These are phyloP conservation scores for Aspergillus nidulans DNA, from an alignment of 495 filamentous ascomycete genomes.

Conservation along the genomic window DNA sequence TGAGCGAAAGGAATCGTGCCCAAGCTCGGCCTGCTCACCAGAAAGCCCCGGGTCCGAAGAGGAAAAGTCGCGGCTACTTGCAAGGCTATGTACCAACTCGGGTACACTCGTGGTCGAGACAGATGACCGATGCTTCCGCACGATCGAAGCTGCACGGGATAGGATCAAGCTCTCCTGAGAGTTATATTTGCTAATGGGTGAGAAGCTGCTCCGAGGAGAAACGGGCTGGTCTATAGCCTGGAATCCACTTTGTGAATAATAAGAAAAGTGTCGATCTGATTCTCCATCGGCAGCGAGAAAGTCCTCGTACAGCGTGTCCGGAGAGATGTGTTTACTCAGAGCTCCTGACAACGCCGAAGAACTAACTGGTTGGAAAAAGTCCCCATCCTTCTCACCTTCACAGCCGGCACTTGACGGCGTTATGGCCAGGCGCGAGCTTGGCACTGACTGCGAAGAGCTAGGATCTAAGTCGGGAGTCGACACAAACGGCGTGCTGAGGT, in stretches of 20 bases:
- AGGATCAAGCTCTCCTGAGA: slow-evolving; percentile 54
- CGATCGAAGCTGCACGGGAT: slow-evolving; percentile 44
- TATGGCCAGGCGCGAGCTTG: slow-evolving; percentile 28
- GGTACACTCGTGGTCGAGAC: slow-evolving; percentile 54
- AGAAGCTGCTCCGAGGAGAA: slow-evolving; percentile 49
- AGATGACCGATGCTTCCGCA: slow-evolving; percentile 51
- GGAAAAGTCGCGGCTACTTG: slow-evolving; percentile 43
- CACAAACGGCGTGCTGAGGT: slow-evolving; percentile 28
- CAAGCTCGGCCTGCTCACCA: slow-evolving; percentile 21
- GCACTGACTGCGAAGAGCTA: slow-evolving; percentile 33
- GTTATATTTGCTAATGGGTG: slow-evolving; percentile 55
- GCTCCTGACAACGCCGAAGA: slow-evolving; percentile 26
- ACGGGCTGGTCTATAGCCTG: slow-evolving; percentile 36
- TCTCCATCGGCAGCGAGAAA: slow-evolving; percentile 42
- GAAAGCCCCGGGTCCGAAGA: slow-evolving; percentile 29
- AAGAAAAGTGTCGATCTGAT: slow-evolving; percentile 43
- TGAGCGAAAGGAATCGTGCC: slow-evolving; percentile 17
- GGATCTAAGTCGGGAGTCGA: slow-evolving; percentile 39
- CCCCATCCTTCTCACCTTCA: slow-evolving; percentile 24
- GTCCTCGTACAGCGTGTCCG: slow-evolving; percentile 48
- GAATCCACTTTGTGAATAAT: slow-evolving; percentile 34
- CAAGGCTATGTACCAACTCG: slow-evolving; percentile 49
- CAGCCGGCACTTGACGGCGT: slow-evolving; percentile 34
- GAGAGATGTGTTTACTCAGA: slow-evolving; percentile 31
- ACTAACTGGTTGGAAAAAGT: slow-evolving; percentile 38